A percentile compares a stretch with the other conserved stretches of the same genome.
Conservation (phyloP, 495 filamentous ascomycete genomes). For the Penicillium fimorum region DNA sequence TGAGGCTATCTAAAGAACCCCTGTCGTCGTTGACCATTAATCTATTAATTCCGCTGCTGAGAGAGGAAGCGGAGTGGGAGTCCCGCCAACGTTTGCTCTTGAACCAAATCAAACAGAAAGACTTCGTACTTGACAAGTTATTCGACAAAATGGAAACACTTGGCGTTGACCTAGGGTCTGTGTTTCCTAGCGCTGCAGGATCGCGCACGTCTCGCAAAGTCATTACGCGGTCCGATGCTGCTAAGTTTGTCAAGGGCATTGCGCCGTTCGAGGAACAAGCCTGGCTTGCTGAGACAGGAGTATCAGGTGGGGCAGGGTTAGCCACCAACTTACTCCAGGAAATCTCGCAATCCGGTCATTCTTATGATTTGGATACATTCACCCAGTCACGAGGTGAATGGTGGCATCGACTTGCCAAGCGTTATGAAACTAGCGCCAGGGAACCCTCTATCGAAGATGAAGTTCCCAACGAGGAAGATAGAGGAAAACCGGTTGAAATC, state of each 20-base stretch:
- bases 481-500: background rate
- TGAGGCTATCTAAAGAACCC: conserved; percentile 56
- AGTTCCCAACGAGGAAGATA: background rate
- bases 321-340: conserved; percentile 31
- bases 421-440: background rate
- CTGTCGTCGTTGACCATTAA: conserved; percentile 55
- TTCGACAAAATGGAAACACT: conserved; percentile 75
- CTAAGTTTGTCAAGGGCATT: conserved; percentile 46
- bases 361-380: conserved; percentile 11
- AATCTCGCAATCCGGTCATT: conserved; percentile 13
- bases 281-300: conserved; percentile 37
- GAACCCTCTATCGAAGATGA: conserved; percentile 10
- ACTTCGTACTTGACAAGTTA: conserved; percentile 70
- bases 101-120: conserved; percentile 67
- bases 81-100: conserved; percentile 56
- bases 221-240: conserved; percentile 34
- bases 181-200: conserved; percentile 66
- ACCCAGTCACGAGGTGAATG: conserved; percentile 31
- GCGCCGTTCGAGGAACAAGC: conserved; percentile 44
- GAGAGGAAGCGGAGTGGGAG: conserved; percentile 52
- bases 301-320: conserved; percentile 15
- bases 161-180: conserved; percentile 62
- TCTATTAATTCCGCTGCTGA: conserved; percentile 68
- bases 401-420: conserved; percentile 37
- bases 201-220: conserved; percentile 35